Conservation (phyloP, 371 early-diverging fungal genomes). For the Apophysomyces elegans region DNA sequence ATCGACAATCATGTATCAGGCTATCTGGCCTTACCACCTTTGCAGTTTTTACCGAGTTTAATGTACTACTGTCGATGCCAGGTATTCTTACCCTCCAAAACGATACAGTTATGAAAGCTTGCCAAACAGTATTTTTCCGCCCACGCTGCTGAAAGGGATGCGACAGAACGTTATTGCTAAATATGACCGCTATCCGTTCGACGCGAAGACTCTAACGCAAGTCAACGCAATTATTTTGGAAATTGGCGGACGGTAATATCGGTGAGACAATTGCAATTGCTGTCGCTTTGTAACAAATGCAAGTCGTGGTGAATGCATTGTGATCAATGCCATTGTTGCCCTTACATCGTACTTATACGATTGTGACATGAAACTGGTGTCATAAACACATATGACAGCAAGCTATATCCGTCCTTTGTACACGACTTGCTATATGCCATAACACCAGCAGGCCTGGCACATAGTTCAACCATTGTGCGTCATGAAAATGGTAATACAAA, state of each 20-base stretch:
- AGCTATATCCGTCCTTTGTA: slow-evolving; percentile 9
- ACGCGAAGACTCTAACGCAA: slow-evolving; percentile 13
- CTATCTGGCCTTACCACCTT: slow-evolving; percentile 19
- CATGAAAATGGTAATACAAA: background rate
- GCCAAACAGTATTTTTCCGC: slow-evolving; percentile 14
- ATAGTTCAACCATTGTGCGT: background rate
- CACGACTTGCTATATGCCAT: background rate
- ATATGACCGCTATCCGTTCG: slow-evolving; percentile 15
- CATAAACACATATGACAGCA: slow-evolving; percentile 14
- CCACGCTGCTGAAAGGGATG: slow-evolving; percentile 13
- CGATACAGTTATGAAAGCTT: slow-evolving; percentile 18
- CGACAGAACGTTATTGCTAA: slow-evolving; percentile 11
- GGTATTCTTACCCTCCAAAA: slow-evolving; percentile 21
- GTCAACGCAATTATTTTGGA: slow-evolving; percentile 11
- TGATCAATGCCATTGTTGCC: slow-evolving; percentile 8
- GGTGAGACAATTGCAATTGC: slow-evolving; percentile 10
- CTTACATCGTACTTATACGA: slow-evolving; percentile 16
- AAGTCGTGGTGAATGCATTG: slow-evolving; percentile 3
- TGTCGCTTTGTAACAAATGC: slow-evolving; percentile 13
- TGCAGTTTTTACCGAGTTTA: slow-evolving; percentile 22
- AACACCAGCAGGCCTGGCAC: background rate
- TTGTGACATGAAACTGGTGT: slow-evolving; percentile 14
- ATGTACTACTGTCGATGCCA: slow-evolving; percentile 21
- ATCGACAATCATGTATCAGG: slow-evolving; percentile 13
- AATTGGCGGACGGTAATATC: slow-evolving; percentile 11